Evolutionary conservation across 1,284 basidiomycete species (phyloP).

Genomic region (Ustilago lituana): DNA sequence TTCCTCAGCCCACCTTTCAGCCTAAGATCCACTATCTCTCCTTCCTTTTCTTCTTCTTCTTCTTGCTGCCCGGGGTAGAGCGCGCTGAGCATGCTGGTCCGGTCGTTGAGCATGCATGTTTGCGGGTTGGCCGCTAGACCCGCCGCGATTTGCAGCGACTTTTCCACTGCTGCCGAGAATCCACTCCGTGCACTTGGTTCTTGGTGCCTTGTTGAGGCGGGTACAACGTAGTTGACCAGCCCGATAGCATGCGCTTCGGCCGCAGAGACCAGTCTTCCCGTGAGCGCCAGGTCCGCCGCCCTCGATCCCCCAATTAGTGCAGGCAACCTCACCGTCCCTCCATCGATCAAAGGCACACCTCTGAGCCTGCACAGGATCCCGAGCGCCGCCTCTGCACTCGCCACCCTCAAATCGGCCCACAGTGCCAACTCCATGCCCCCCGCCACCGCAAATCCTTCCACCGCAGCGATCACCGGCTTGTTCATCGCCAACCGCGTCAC

Average conservation of each 20-base stretch:
- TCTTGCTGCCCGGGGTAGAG: slow-evolving; percentile 8
- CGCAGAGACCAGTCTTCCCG: slow-evolving; percentile 27
- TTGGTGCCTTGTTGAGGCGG: not conserved
- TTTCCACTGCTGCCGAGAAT: slow-evolving; percentile 21
- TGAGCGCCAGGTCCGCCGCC: slow-evolving; percentile 32
- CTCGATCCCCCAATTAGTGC: slow-evolving; percentile 33
- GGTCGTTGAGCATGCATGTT: slow-evolving; percentile 46
- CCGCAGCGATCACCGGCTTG: slow-evolving; percentile 43
- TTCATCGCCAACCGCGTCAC: slow-evolving; percentile 38
- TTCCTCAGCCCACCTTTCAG: slow-evolving; percentile 28
- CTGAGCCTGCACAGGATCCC: slow-evolving; percentile 39
- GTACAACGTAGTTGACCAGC: slow-evolving; percentile 30
- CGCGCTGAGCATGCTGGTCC: slow-evolving; percentile 31
- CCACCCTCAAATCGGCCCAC: slow-evolving; percentile 42
- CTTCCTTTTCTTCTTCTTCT: not conserved
- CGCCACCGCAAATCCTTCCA: slow-evolving; percentile 41
- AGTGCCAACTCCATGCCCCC: slow-evolving; percentile 40
- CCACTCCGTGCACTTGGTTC: not conserved
- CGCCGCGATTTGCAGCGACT: slow-evolving; percentile 24
- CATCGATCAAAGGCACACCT: slow-evolving; percentile 46
- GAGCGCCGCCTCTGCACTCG: slow-evolving; percentile 13
- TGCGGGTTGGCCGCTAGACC: slow-evolving; percentile 27
- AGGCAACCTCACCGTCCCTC: slow-evolving; percentile 32
- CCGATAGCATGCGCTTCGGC: slow-evolving; percentile 28
- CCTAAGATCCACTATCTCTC: slow-evolving; percentile 21